A percentile compares a stretch with the other conserved stretches of the same genome.
These are phyloP conservation scores for Mentha longifolia DNA, from an alignment of 257 asterid genomes.

Conservation along the genomic window DNA sequence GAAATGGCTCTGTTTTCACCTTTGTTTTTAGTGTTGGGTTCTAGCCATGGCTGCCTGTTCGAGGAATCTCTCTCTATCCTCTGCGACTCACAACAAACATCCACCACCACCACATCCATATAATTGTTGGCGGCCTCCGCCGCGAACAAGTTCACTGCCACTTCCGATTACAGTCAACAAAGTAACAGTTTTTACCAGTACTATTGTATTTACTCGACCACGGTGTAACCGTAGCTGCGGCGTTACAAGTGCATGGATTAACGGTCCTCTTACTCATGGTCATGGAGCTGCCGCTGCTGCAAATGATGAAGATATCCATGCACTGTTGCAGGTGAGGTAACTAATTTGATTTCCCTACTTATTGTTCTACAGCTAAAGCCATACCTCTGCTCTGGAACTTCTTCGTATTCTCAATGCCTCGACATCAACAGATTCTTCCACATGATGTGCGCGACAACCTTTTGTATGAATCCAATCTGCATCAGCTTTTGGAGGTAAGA, in stretches of 20 bases:
- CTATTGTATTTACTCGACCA: slow-evolving; percentile 11
- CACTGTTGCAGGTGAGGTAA: slow-evolving; percentile 51
- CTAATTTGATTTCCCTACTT: neutral
- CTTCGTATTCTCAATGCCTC: neutral
- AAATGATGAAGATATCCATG: slow-evolving; percentile 44
- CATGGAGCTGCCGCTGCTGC: slow-evolving; percentile 13
- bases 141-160: slow-evolving; percentile 9
- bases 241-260: neutral
- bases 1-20: no score
- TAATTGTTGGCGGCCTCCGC: slow-evolving; percentile 9
- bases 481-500: slow-evolving; percentile 65
- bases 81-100: neutral
- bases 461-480: slow-evolving; percentile 43
- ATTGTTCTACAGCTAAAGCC: neutral
- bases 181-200: neutral
- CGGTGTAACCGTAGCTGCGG: slow-evolving; percentile 10
- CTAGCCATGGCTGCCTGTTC: neutral
- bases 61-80: slow-evolving; percentile 5
- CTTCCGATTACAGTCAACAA: neutral
- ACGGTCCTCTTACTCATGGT: neutral
- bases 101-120: slow-evolving; percentile 6
- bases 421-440: slow-evolving; percentile 63
- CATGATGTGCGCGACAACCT: slow-evolving; percentile 58
- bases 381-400: slow-evolving; percentile 16
- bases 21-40: neutral